Evolutionary conservation across 2,329 filamentous ascomycete species (phyloP).

Genomic region (Conoideocrella luteorostrata): DNA sequence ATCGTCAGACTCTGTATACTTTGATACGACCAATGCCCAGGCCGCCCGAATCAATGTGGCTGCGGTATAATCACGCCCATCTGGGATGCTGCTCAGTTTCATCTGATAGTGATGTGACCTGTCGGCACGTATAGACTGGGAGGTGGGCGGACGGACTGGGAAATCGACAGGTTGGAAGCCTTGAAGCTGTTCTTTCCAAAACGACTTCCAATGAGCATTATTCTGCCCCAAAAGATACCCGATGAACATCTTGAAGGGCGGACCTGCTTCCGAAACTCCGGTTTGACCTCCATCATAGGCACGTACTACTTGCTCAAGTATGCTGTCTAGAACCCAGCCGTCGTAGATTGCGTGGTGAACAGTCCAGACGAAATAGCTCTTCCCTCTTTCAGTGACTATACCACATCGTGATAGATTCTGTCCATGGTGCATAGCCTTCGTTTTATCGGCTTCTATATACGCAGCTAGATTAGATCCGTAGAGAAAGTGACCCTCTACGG

Average conservation of each 20-base stretch:
- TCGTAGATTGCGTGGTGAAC: background rate
- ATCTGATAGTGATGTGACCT: no score
- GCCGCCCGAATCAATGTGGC: slow-evolving; percentile 29
- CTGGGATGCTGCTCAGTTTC: no score
- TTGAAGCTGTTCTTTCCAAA: no score
- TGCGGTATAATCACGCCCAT: slow-evolving; percentile 24
- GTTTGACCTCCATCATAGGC: background rate
- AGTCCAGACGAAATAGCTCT: background rate
- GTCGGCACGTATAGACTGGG: no score
- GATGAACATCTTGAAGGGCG: background rate
- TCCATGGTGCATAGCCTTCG: no score
- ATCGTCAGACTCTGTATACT: slow-evolving; percentile 36
- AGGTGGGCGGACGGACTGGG: no score
- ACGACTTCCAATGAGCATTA: no score
- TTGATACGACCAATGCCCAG: slow-evolving; percentile 40
- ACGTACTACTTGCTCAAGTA: background rate
- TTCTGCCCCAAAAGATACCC: background rate
- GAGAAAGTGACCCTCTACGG: background rate
- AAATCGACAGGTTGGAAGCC: no score
- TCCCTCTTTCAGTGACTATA: no score
- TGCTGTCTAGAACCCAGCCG: background rate
- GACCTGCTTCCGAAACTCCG: background rate
- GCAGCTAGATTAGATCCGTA: background rate
- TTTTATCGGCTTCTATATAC: background rate
- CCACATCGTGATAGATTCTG: no score